Percentiles rank a stretch among this genome's conserved stretches.
Conservation (phyloP, 495 filamentous ascomycete genomes). For the Penicillium mononematosum region DNA sequence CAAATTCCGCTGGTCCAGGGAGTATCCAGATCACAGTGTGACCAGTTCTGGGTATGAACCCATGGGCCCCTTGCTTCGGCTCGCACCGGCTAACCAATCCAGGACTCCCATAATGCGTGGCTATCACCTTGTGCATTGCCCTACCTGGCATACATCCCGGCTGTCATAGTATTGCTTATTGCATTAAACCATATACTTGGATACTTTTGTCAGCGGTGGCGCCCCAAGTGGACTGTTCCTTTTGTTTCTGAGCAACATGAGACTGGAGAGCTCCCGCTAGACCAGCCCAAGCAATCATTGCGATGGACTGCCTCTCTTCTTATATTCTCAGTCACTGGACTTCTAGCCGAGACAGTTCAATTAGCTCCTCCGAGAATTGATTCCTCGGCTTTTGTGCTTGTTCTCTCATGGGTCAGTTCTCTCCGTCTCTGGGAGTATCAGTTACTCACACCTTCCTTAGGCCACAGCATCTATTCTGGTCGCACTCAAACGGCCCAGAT, state of each 20-base stretch:
- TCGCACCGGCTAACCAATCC: conserved; percentile 20
- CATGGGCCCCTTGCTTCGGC: conserved; percentile 8
- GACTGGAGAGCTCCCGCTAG: conserved; percentile 27
- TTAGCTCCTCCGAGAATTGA: conserved; percentile 33
- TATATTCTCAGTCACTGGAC: conserved; percentile 38
- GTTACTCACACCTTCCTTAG: conserved; percentile 31
- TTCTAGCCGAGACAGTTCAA: conserved; percentile 41
- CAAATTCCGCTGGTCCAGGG: conserved; percentile 22
- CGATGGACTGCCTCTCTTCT: conserved; percentile 42
- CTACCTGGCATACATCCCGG: conserved; percentile 48
- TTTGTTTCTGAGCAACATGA: conserved; percentile 48
- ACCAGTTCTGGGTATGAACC: conserved; percentile 27
- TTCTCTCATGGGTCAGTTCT: conserved; percentile 49
- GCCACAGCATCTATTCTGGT: conserved; percentile 44
- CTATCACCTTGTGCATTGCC: conserved; percentile 49
- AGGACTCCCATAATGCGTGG: conserved; percentile 52
- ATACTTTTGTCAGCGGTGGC: conserved; percentile 26
- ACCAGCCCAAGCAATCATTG: conserved; percentile 27
- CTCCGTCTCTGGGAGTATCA: neutral
- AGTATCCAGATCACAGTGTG: conserved; percentile 13
- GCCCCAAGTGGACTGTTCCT: conserved; percentile 50
- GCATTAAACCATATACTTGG: conserved; percentile 36
- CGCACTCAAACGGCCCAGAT: conserved; percentile 48
- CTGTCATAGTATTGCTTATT: conserved; percentile 40
- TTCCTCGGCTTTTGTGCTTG: conserved; percentile 29